A percentile compares a stretch with the other conserved stretches of the same genome.
Conservation (phyloP, 257 asterid species). For the Ehretia macrophylla region DNA sequence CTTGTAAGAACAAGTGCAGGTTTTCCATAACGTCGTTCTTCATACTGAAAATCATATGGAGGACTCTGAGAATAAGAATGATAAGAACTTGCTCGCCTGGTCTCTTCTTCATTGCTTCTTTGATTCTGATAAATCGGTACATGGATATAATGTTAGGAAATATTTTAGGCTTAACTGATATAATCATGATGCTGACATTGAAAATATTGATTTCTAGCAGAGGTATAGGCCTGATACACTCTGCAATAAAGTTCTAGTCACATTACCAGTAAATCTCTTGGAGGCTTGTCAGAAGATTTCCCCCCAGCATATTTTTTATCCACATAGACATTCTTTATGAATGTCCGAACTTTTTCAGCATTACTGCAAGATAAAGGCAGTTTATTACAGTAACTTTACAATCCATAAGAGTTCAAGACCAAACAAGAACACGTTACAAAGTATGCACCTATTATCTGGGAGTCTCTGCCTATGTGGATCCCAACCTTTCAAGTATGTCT, state of each 20-base stretch:
- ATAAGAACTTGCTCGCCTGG: constrained; percentile 91
- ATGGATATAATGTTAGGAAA: constrained; percentile 25
- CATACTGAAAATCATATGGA: constrained; percentile 96
- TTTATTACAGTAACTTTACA: not conserved
- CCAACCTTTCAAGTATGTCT: constrained; percentile 68
- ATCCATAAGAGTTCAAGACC: not conserved
- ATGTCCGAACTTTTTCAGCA: constrained; percentile 70
- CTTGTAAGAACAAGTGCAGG: constrained; percentile 61
- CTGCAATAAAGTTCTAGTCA: constrained; percentile 14
- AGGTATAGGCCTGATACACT: constrained; percentile 8
- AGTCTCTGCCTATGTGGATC: constrained; percentile 61
- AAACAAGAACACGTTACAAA: constrained; percentile 4
- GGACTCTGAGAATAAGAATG: constrained; percentile 98
- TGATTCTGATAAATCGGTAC: constrained; percentile 44
- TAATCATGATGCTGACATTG: constrained; percentile 8
- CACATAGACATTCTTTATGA: constrained; percentile 63
- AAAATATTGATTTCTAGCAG: constrained; percentile 11
- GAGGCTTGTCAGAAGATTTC: constrained; percentile 63
- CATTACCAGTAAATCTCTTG: constrained; percentile 76
- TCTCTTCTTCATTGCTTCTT: constrained; percentile 65
- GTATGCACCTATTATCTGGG: constrained; percentile 68
- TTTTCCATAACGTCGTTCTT: constrained; percentile 84
- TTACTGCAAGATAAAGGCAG: constrained; percentile 51
- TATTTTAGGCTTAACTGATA: constrained; percentile 9
- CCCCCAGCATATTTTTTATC: constrained; percentile 52